Percentiles rank a stretch among this genome's conserved stretches.
Conservation (phyloP, 2,329 filamentous ascomycete genomes). For the Ophiocordyceps camponoti-leonardi region DNA sequence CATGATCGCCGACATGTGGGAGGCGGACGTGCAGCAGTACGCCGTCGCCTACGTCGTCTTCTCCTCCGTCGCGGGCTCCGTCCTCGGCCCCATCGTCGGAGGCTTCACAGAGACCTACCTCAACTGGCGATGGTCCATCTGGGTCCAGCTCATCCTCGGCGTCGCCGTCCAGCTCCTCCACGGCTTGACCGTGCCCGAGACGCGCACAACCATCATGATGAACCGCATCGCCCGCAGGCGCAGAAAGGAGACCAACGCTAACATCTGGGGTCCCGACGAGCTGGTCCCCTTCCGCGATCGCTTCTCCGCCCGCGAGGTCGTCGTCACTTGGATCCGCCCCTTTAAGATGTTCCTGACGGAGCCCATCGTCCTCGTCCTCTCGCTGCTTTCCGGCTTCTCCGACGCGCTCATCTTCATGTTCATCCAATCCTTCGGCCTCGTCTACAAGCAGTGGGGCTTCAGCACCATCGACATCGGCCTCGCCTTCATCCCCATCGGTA, state of each 20-base stretch:
- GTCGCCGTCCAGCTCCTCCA: constrained; percentile 50
- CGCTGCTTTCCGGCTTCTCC: constrained; percentile 54
- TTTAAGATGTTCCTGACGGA: constrained; percentile 61
- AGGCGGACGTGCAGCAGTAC: constrained; percentile 54
- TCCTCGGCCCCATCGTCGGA: constrained; percentile 62
- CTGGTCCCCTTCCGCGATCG: constrained; percentile 41
- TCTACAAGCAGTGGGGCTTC: constrained; percentile 53
- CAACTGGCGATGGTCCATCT: constrained; percentile 58
- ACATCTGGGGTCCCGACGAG: constrained; percentile 59
- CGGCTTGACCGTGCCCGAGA: constrained; percentile 58
- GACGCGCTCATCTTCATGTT: constrained; percentile 67
- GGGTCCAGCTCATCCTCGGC: constrained; percentile 72
- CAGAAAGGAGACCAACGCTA: constrained; percentile 38
- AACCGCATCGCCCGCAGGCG: constrained; percentile 62
- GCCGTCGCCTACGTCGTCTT: constrained; percentile 64
- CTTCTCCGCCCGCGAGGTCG: constrained; percentile 39
- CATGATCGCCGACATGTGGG: constrained; percentile 62
- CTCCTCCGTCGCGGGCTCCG: constrained; percentile 61
- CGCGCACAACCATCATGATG: constrained; percentile 59
- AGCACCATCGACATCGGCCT: constrained; percentile 36
- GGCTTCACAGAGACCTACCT: constrained; percentile 55
- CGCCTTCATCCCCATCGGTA: constrained; percentile 45
- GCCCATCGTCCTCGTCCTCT: constrained; percentile 55
- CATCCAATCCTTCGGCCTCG: constrained; percentile 51
- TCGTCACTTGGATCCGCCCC: constrained; percentile 41